Conservation (phyloP, 179 eudicot genomes). For the Vitellaria paradoxa region DNA sequence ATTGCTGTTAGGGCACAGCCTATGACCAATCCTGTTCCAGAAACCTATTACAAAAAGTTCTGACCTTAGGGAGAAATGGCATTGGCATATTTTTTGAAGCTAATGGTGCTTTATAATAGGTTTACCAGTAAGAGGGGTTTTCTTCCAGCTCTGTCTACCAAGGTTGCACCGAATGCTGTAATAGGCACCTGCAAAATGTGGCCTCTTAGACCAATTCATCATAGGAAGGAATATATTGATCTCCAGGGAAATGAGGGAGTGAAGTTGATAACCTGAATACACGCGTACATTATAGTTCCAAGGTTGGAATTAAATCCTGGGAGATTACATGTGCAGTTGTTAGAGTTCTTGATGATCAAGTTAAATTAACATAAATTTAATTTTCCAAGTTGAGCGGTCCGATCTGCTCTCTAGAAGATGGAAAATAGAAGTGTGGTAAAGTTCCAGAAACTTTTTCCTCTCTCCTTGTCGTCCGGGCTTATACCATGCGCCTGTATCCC, state of each 20-base stretch:
- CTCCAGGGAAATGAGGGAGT: neutral
- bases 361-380: neutral
- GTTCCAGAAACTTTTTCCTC: neutral
- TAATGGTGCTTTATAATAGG: neutral
- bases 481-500: neutral
- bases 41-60: slow-evolving; percentile 36
- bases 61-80: neutral
- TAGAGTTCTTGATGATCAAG: neutral
- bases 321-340: slow-evolving; percentile 4
- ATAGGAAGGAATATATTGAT: neutral
- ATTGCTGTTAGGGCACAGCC: slow-evolving; percentile 59
- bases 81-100: neutral
- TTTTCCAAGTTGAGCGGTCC: neutral
- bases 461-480: neutral
- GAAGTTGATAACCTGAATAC: slow-evolving; percentile 48
- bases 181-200: slow-evolving; percentile 40
- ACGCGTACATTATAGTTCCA: slow-evolving; percentile 70
- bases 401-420: neutral
- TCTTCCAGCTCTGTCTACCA: slow-evolving; percentile 82
- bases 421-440: neutral
- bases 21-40: slow-evolving; percentile 65
- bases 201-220: neutral
- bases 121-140: slow-evolving; percentile 69
- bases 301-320: slow-evolving; percentile 66
- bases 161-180: slow-evolving; percentile 36